phyloP scores from a whole-genome alignment of 164 flowering plant genomes.

The Vitis rotundifolia region DNA sequence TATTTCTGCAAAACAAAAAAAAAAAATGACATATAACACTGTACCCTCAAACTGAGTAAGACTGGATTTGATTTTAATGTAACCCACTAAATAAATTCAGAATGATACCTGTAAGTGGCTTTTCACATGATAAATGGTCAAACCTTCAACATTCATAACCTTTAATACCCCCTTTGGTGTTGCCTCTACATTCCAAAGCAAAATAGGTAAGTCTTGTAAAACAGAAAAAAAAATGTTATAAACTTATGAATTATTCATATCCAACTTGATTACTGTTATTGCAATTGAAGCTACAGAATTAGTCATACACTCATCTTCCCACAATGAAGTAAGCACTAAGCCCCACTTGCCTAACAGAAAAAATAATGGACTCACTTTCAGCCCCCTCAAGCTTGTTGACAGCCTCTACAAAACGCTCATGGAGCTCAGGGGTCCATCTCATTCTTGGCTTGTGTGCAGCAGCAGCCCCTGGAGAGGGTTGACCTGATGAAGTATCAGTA shows the following conservation, averaged over 20 bases:
- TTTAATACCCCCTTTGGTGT: slow-evolving; percentile 70
- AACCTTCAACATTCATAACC: slow-evolving; percentile 59
- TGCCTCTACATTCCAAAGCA: slow-evolving; percentile 48
- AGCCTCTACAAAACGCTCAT: slow-evolving; percentile 52
- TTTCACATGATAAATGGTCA: slow-evolving; percentile 72
- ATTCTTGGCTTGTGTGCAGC: slow-evolving; percentile 52
- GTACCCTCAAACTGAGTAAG: slow-evolving; percentile 5
- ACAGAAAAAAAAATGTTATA: neutral
- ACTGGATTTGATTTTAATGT: neutral
- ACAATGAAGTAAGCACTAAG: neutral
- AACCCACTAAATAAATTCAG: too few relatives aligned
- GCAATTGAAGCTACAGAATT: neutral
- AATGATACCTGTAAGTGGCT: slow-evolving; percentile 64
- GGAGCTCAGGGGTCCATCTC: slow-evolving; percentile 62
- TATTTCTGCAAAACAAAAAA: slow-evolving; percentile 54
- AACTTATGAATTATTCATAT: neutral
- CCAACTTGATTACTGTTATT: neutral
- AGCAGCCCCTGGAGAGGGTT: slow-evolving; percentile 32
- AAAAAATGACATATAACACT: neutral
- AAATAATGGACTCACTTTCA: slow-evolving; percentile 42
- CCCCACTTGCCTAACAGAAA: neutral
- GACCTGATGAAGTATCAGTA: slow-evolving; percentile 28
- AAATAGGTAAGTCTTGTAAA: slow-evolving; percentile 3
- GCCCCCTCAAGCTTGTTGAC: slow-evolving; percentile 56
- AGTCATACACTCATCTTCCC: neutral